phyloP scores from a whole-genome alignment of 805 yeast genomes.

The Candida hungchunana region DNA sequence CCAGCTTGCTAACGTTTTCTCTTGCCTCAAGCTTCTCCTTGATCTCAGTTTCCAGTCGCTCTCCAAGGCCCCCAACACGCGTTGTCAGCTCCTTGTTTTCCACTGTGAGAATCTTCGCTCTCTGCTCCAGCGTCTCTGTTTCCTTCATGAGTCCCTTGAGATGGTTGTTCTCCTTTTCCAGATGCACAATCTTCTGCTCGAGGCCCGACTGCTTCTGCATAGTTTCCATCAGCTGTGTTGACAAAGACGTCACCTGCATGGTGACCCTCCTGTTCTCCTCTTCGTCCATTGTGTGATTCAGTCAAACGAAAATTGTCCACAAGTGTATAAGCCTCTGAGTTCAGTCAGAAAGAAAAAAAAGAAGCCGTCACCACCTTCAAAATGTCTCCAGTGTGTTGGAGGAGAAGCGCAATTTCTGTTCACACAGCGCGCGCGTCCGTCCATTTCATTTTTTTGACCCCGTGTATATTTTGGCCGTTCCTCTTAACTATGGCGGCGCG shows the following conservation, averaged over 20 bases:
- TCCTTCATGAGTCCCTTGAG: slow-evolving; percentile 24
- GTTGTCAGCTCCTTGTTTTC: slow-evolving; percentile 31
- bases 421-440: too few relatives aligned
- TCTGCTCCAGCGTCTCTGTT: slow-evolving; percentile 17
- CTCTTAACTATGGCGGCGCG: too few relatives aligned
- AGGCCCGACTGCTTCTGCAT: slow-evolving; percentile 52
- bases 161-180: slow-evolving; percentile 34
- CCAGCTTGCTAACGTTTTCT: slow-evolving; percentile 52
- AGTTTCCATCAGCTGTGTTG: slow-evolving; percentile 58
- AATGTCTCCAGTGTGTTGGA: too few relatives aligned
- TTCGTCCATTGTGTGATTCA: slow-evolving; percentile 2
- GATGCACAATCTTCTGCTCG: slow-evolving; percentile 43
- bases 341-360: too few relatives aligned
- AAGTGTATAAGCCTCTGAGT: too few relatives aligned
- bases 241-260: slow-evolving; percentile 49
- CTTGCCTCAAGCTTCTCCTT: slow-evolving; percentile 47
- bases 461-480: too few relatives aligned
- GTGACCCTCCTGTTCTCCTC: slow-evolving; percentile 44
- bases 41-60: slow-evolving; percentile 28
- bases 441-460: too few relatives aligned
- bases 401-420: too few relatives aligned
- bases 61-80: slow-evolving; percentile 31
- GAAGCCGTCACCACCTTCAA: too few relatives aligned
- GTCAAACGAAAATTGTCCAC: not conserved
- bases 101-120: slow-evolving; percentile 27